Evolutionary conservation across 768 basidiomycete species (phyloP), one percentile per base, ranked within the genome.

Genomic region (Boletus rufocinnamomeus): DNA sequence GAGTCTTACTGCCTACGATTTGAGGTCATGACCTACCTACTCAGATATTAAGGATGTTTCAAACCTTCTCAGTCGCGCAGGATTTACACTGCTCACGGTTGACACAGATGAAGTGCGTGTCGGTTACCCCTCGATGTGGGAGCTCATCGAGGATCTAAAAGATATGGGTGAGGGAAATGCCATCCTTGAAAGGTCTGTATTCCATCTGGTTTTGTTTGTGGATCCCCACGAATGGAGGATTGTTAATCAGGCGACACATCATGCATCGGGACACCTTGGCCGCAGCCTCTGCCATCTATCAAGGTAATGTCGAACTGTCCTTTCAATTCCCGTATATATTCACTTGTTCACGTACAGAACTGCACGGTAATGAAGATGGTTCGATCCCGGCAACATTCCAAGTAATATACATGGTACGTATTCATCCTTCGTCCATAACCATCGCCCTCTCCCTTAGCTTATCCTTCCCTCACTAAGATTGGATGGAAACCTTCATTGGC

Each of bases 131-230:
- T 89, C 86, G 46, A 95, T 98, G 82, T 98, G 91, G 88, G 96
- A 98, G 68, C 82, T 99, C 16, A 80, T 98, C 73, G 86, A 94
- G 56, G 97, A 99, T 72, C 74, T 99, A n/a, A 81, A 84, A 52
- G 87, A 93, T 69, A 99, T 99, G 97, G 97, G 97, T 21, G 97
- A 99, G 71, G 86, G 84, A 50, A 98, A 97, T 69, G 93, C 95
- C 13, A 83, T 98, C 45, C 76, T 95, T 34, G 93, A 91, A 66
- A 79, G 93, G 88, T 92, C 60, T 46, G 80, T 67, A 43, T 43
- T 40, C 27, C 17, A 54, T 38, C 37, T 44, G 9, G 27, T 35
- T 27, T 27, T 17, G 27, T 25, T 35, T 44, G 17, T 52, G 21
- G 21, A 47, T 17, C 30, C 21, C 9, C 30, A 27, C 16, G 27